phyloP scores from a whole-genome alignment of 1,284 basidiomycete genomes.

The Cutaneotrichosporon spelunceum region DNA sequence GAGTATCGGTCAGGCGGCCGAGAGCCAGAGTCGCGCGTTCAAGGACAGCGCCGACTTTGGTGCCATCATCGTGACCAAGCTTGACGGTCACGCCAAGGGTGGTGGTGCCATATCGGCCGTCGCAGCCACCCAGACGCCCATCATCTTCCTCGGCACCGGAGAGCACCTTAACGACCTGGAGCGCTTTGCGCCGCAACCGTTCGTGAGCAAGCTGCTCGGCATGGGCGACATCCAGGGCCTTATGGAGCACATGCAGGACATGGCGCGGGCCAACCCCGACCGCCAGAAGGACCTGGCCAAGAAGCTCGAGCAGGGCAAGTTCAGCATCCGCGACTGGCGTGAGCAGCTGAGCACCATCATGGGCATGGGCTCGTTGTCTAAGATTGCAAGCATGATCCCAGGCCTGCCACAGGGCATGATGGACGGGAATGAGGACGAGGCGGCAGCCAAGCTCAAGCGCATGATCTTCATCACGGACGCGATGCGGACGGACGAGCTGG shows the following conservation, averaged over 20 bases:
- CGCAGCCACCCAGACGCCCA: constrained; percentile 95
- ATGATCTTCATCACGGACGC: constrained; percentile 99
- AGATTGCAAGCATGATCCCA: constrained; percentile 98
- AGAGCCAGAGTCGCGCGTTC: constrained; percentile 92
- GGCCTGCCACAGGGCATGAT: constrained; percentile 88
- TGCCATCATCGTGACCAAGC: constrained; percentile 98
- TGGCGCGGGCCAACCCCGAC: constrained; percentile 87
- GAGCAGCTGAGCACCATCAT: constrained; percentile 97
- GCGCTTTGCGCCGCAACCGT: constrained; percentile 90
- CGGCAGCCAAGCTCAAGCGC: constrained; percentile 79
- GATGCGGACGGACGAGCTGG: constrained; percentile 89
- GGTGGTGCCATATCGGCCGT: constrained; percentile 95
- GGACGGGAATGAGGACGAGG: constrained; percentile 87
- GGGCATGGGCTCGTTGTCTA: constrained; percentile 98
- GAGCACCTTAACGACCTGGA: constrained; percentile 97
- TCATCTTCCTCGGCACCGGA: constrained; percentile 97
- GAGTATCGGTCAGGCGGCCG: constrained; percentile 84
- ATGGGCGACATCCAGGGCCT: constrained; percentile 94
- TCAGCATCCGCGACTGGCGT: constrained; percentile 94
- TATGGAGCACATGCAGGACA: constrained; percentile 96
- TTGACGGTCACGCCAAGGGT: constrained; percentile 99
- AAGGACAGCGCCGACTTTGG: constrained; percentile 98
- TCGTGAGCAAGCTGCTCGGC: constrained; percentile 93
- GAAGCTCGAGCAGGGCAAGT: constrained; percentile 94
- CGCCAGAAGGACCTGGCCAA: constrained; percentile 98